These are phyloP conservation scores for Zarea fungicola DNA, from an alignment of 2,329 filamentous ascomycete species.

Conservation along the genomic window DNA sequence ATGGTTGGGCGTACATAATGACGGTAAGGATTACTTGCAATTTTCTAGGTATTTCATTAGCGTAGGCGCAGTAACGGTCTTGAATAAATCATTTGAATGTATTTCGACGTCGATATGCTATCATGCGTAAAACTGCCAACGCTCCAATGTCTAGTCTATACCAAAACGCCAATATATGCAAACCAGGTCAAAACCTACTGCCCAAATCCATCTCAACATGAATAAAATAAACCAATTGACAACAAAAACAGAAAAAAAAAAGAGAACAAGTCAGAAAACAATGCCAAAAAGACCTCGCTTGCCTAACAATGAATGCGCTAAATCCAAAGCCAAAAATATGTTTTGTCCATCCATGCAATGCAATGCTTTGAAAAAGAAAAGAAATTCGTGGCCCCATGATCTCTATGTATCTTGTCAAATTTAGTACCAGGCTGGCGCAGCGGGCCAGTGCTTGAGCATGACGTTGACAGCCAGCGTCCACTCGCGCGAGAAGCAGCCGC, in stretches of 20 bases:
- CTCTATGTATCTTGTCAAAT: not conserved
- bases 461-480: conserved; percentile 61
- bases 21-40: too few species aligned
- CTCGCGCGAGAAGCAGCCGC: conserved; percentile 58
- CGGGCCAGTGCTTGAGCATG: conserved; percentile 65
- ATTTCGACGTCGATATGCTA: too few species aligned
- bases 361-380: not conserved
- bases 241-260: not conserved
- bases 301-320: too few species aligned
- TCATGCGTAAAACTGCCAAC: not conserved
- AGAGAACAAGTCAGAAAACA: too few species aligned
- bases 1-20: too few species aligned
- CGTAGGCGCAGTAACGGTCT: too few species aligned
- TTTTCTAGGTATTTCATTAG: too few species aligned
- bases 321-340: too few species aligned
- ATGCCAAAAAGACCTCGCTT: too few species aligned
- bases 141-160: not conserved
- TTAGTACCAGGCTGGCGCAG: conserved; percentile 52
- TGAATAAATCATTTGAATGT: too few species aligned
- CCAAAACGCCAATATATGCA: not conserved
- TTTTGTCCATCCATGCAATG: too few species aligned
- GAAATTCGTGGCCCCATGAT: too few species aligned
- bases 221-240: not conserved
- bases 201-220: not conserved
- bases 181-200: not conserved